Percentiles rank a stretch among this genome's conserved stretches.
Conservation (phyloP, 176 grass and related monocot genomes). For the Bonia amplexicaulis region DNA sequence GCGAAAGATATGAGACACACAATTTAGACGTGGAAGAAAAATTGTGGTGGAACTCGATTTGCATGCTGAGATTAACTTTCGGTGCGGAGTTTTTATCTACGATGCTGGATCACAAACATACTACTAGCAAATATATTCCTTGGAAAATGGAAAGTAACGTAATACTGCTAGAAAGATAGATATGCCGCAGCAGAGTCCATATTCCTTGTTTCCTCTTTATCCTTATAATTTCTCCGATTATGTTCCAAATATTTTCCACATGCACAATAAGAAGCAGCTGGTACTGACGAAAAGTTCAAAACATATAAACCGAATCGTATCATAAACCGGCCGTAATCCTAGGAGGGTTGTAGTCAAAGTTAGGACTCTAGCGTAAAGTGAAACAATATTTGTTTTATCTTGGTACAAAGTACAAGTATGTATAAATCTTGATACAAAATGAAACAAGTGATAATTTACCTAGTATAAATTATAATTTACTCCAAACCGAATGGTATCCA, state of each 20-base stretch:
- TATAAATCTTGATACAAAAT: too few species aligned
- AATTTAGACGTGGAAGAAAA: not conserved
- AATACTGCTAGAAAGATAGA: not conserved
- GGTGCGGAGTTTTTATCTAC: not conserved
- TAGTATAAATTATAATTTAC: too few species aligned
- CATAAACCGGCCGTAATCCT: too few species aligned
- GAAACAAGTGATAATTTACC: too few species aligned
- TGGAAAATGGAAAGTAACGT: not conserved
- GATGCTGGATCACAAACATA: not conserved
- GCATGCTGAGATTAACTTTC: not conserved
- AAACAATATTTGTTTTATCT: too few species aligned
- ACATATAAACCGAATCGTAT: not conserved
- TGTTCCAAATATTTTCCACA: not conserved
- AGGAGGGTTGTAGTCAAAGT: too few species aligned
- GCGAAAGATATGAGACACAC: not conserved
- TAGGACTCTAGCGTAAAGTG: too few species aligned
- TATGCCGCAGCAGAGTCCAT: not conserved
- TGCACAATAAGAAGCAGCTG: not conserved
- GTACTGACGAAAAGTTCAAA: not conserved
- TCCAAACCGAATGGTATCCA: not conserved
- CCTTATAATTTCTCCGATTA: not conserved
- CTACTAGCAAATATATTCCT: constrained; percentile 15
- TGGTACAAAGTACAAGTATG: too few species aligned
- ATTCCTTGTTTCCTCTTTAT: not conserved
- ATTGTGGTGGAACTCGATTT: not conserved